Evolutionary conservation across 2,329 filamentous ascomycete species (phyloP), one percentile per base, ranked within the genome.

Genomic region (Tolypocladium sp.): DNA sequence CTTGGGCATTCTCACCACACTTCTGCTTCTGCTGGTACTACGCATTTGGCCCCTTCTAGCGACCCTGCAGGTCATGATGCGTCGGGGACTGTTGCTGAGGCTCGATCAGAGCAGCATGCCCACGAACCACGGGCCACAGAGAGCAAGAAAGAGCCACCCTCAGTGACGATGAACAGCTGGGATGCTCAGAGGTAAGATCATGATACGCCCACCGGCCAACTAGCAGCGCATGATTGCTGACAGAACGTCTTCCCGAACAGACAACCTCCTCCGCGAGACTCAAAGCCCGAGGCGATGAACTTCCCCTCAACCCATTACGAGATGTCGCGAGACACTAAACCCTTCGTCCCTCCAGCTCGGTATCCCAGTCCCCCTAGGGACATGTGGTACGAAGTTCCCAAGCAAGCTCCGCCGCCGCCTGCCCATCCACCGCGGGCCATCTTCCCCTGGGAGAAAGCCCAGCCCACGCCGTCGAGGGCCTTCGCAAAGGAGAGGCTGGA

Each of bases 351-450:
- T 38, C 92, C 92, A 22, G 74, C 78, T 61, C 81, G 83, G 57
- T 94, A 96, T 68, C 90, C 92, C 3, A 90, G 91, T 68, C 90
- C 91, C 22, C 91, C 92, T 0, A 89, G 82, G 71, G 83, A 92
- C 68, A 92, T 96, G 90, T 94, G 88, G 81, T 96, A 94, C 70
- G 79, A 93, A 66, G 82, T 95, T 41, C 92, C 92, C 6, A 84
- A 81, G 63, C 81, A 83, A 60, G 77, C 78, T 22, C 84, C 84
- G 27, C 80, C 84, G 55, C 77, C 73, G 30, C 67, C 69, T n/a
- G 65, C 81, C 51, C 78, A 86, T 63, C 82, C 77, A 61, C 82
- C 86, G 17, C 81, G 82, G 55, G 81, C 86, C 3, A 87, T 97
- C 55, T 99, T 99, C 72, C 94, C 94, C 0, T 99, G 94, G 94